These are phyloP conservation scores for Bombardia bombarda DNA, from an alignment of 495 filamentous ascomycete species.

Conservation along the genomic window DNA sequence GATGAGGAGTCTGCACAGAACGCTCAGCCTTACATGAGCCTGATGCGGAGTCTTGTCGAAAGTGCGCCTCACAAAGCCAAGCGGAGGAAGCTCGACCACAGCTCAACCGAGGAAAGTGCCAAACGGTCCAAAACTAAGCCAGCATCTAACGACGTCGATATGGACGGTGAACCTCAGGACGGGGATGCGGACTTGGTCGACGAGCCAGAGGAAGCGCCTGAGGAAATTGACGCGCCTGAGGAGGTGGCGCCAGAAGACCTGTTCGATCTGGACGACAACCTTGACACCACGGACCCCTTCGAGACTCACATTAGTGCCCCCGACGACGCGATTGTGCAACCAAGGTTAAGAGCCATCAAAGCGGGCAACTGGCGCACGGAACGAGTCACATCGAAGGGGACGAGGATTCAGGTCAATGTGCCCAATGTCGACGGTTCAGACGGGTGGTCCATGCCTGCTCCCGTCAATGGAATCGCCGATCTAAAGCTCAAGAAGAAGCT, in stretches of 20 bases:
- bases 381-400: slow-evolving; percentile 34
- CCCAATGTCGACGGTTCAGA: slow-evolving; percentile 21
- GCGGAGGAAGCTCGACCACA: slow-evolving; percentile 56
- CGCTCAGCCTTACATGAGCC: slow-evolving; percentile 52
- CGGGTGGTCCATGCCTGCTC: slow-evolving; percentile 12
- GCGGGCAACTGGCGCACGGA: slow-evolving; percentile 52
- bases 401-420: slow-evolving; percentile 28
- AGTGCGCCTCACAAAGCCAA: slow-evolving; percentile 53
- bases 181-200: slow-evolving; percentile 9
- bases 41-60: slow-evolving; percentile 56
- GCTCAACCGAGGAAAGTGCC: slow-evolving; percentile 5
- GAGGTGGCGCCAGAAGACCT: slow-evolving; percentile 28
- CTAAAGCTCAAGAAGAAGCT: slow-evolving; percentile 56
- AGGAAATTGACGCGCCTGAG: slow-evolving; percentile 25
- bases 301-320: slow-evolving; percentile 66
- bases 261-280: slow-evolving; percentile 41
- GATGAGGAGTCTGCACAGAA: slow-evolving; percentile 26
- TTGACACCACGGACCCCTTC: slow-evolving; percentile 62
- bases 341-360: slow-evolving; percentile 43
- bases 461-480: slow-evolving; percentile 30
- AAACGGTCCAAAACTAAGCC: slow-evolving; percentile 4
- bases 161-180: slow-evolving; percentile 14
- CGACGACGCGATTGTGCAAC: slow-evolving; percentile 47
- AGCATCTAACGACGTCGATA: slow-evolving; percentile 5
- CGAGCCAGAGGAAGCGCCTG: not conserved